Percentiles rank a stretch among this genome's conserved stretches.
These are phyloP conservation scores for Ramularia collo-cygni DNA, from an alignment of 2,329 filamentous ascomycete genomes.

Conservation along the genomic window DNA sequence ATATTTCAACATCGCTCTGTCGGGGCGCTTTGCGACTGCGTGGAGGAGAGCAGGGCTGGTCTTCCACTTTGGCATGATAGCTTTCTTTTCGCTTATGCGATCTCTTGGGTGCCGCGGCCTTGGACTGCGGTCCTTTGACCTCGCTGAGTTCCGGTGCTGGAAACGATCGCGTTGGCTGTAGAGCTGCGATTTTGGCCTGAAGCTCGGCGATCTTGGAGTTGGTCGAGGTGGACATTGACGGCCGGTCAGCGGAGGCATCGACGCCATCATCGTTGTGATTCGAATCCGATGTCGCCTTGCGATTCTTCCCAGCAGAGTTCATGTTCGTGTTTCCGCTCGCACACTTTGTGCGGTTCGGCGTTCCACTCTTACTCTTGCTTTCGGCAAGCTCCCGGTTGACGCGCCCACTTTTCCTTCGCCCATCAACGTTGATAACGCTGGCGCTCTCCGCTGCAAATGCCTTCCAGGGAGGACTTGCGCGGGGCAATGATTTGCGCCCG, in stretches of 20 bases:
- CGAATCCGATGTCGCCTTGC: constrained; percentile 10
- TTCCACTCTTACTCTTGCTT: constrained; percentile 23
- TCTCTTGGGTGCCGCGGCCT: constrained; percentile 4
- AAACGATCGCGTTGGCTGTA: constrained; percentile 23
- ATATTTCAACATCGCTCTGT: constrained; percentile 12
- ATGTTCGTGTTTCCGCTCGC: constrained; percentile 12
- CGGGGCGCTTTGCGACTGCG: constrained; percentile 16
- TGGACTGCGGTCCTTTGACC: background rate
- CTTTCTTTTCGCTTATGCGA: constrained; percentile 20
- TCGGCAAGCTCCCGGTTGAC: constrained; percentile 37
- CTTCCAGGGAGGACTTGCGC: constrained; percentile 87
- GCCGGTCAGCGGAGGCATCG: constrained; percentile 6
- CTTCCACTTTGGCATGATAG: constrained; percentile 9
- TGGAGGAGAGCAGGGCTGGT: constrained; percentile 14
- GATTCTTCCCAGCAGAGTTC: constrained; percentile 14
- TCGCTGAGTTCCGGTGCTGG: constrained; percentile 8
- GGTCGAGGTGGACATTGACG: constrained; percentile 14
- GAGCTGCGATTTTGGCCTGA: constrained; percentile 26
- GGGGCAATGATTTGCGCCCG: constrained; percentile 17
- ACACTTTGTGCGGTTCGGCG: constrained; percentile 27
- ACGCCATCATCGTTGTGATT: no score
- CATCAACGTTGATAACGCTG: constrained; percentile 66
- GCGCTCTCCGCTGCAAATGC: constrained; percentile 76
- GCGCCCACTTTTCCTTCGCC: constrained; percentile 55
- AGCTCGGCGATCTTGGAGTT: constrained; percentile 21